Evolutionary conservation across 768 basidiomycete genomes (phyloP).

Genomic region (Suillus discolor): DNA sequence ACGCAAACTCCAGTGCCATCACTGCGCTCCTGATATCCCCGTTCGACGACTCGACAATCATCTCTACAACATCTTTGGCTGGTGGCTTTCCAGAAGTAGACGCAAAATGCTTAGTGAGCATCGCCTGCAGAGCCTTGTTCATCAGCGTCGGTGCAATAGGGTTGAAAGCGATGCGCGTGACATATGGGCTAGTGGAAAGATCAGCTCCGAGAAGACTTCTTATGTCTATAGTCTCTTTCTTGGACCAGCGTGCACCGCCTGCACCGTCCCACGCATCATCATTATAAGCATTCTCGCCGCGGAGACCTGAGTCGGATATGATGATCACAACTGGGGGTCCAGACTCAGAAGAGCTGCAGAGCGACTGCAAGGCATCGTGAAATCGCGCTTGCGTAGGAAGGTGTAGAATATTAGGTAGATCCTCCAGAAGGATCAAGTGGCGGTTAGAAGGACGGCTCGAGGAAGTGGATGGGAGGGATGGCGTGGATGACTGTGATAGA

Average conservation of each 20-base stretch:
- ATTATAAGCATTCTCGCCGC: slow-evolving; percentile 59
- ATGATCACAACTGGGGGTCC: slow-evolving; percentile 76
- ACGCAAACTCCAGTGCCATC: slow-evolving; percentile 91
- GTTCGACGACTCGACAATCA: slow-evolving; percentile 76
- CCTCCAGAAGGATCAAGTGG: slow-evolving; percentile 80
- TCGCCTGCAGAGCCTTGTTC: slow-evolving; percentile 69
- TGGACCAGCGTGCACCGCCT: slow-evolving; percentile 46
- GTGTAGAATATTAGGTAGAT: slow-evolving; percentile 90
- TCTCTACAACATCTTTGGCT: slow-evolving; percentile 68
- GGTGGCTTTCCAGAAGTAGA: slow-evolving; percentile 39
- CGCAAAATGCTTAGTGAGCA: slow-evolving; percentile 54
- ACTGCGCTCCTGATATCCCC: slow-evolving; percentile 94
- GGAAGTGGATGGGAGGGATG: slow-evolving; percentile 15
- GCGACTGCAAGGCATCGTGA: slow-evolving; percentile 64
- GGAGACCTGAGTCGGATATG: slow-evolving; percentile 78
- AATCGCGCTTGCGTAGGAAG: slow-evolving; percentile 67
- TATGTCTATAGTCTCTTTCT: slow-evolving; percentile 61
- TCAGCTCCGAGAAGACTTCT: slow-evolving; percentile 71
- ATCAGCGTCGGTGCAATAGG: slow-evolving; percentile 89
- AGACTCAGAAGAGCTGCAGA: slow-evolving; percentile 39
- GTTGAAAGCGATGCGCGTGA: slow-evolving; percentile 85
- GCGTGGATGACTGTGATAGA: slow-evolving; percentile 12
- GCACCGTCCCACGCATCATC: slow-evolving; percentile 51
- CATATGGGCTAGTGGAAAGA: slow-evolving; percentile 69
- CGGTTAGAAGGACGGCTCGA: slow-evolving; percentile 32